Base-by-base conservation (phyloP, 805 yeast species). In the Hanseniaspora opuntiae region DNA sequence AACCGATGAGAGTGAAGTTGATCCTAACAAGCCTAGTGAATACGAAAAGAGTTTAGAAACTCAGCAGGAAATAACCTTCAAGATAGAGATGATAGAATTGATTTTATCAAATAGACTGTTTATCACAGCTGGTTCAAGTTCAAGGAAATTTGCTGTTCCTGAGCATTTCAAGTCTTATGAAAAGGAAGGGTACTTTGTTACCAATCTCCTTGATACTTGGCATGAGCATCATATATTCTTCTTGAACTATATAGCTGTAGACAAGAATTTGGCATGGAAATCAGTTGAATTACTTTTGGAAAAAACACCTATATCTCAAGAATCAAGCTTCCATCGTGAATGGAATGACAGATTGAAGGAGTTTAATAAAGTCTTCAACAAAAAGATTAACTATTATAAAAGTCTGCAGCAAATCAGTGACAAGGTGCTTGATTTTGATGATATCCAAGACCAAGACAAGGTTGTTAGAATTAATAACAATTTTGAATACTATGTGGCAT, bases 361-460 rank as follows among this genome's bases (percentile, higher is more conserved):
- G 30, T 30, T 51, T 5, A 51, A 22, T 20, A 51, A 30, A 19
- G 24, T 51, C 6, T 51, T 44, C 12, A 51, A 51, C 16, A 51
- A 45, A 30, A 78, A 90, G 51, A 75, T 90, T 38, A 84, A 76
- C 42, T 93, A 89, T 65, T 93, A 82, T 68, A 79, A 81, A 60
- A 89, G 86, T 56, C 73, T 93, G 32, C 98, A 93, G 65, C 82
- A 74, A 51, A 74, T 89, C 24, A 87, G 97, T 0, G 54, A 51
- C 44, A 51, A 37, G 24, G 54, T 51, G 3, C 16, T 51, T 17
- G 54, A 44, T 3, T 36, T 51, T 19, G 38, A 51, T 28, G 28
- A 61, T 17, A 56, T 58, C 25, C 8, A 57, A 45, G 47, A 3
- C 51, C 57, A 9, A 51, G 59, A 35, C 55, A 53, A 22, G 32